These are phyloP conservation scores for Venturia oleaginea DNA, from an alignment of 2,329 filamentous ascomycete genomes.

Conservation along the genomic window DNA sequence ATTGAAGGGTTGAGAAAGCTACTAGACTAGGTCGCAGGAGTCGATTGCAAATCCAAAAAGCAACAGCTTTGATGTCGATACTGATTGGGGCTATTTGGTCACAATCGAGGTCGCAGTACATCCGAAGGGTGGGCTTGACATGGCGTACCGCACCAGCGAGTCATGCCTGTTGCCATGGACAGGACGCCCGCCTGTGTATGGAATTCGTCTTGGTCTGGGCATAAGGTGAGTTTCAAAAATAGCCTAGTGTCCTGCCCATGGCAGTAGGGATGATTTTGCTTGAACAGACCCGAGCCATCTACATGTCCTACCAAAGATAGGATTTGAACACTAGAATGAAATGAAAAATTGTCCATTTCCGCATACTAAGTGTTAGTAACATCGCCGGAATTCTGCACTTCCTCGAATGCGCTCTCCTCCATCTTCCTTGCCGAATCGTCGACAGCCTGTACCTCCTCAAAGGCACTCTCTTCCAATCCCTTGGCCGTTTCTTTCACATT, in stretches of 20 bases:
- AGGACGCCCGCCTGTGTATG: too few species aligned
- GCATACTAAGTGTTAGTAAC: neutral
- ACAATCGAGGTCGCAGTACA: too few species aligned
- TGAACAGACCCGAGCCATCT: too few species aligned
- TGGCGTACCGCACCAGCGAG: too few species aligned
- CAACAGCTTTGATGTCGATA: neutral
- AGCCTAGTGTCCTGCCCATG: neutral
- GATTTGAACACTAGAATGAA: neutral
- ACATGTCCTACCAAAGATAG: neutral
- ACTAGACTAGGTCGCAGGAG: neutral
- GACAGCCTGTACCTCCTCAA: conserved; percentile 8
- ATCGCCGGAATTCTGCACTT: neutral
- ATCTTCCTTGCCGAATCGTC: conserved; percentile 1
- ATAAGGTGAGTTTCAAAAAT: too few species aligned
- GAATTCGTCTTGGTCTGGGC: too few species aligned
- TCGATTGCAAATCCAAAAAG: neutral
- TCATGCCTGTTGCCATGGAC: too few species aligned
- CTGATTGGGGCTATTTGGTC: neutral
- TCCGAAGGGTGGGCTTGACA: too few species aligned
- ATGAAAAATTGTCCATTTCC: neutral
- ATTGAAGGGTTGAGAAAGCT: neutral
- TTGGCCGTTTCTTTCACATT: neutral
- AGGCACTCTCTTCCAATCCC: conserved; percentile 6
- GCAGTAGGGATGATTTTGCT: neutral
- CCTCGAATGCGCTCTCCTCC: conserved; percentile 1